Base-by-base conservation (phyloP, 495 filamentous ascomycete genomes). In the Podospora tetraspora region DNA sequence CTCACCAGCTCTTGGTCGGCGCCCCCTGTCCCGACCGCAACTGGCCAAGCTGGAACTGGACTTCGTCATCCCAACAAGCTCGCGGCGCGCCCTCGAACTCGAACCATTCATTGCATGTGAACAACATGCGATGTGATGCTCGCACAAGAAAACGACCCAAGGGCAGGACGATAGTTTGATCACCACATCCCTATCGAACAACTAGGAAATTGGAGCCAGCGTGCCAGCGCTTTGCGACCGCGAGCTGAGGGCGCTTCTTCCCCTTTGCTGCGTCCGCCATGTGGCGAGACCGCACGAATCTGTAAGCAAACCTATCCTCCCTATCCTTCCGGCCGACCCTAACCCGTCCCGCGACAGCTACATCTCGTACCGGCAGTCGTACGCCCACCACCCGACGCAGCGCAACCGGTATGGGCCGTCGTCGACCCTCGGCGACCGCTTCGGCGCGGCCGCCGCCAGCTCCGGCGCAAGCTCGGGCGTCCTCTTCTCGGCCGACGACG, bases 241-340 rank as follows among this genome's bases (percentile, higher is more conserved):
- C 29, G 61, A 62, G 61, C 61, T 62, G 66, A 73, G 75, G 78
- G 80, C 77, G 67, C 66, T 43, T 64, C 69, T 69, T 63, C 78
- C 77, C 77, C 77, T 76, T 52, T 78, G 74, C 75, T 70, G 81
- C 79, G 81, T 82, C 83, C 86, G 88, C 84, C 74, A 94, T 96
- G 91, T 97, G 92, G 91, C 92, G 95, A 83, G 95, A 99, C 86
- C 88, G 95, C 81, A 99, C 96, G 62, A 99, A 98, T 77, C 90
- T 99, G 94, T 97, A 86, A 68, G 85, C 25, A 22, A 37, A 16
- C 4, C 58, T 32, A 25, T 22, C 32, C n/a, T 22, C 23, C 32
- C 25, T 4, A 22, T 74, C 27, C 3, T 25, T 68, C 30, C 24
- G 63, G 21, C 70, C 61, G 63, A 27, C 70, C 61, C 66, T 58